phyloP scores from a whole-genome alignment of 2,329 filamentous ascomycete species.

The Zasmidium cellare region DNA sequence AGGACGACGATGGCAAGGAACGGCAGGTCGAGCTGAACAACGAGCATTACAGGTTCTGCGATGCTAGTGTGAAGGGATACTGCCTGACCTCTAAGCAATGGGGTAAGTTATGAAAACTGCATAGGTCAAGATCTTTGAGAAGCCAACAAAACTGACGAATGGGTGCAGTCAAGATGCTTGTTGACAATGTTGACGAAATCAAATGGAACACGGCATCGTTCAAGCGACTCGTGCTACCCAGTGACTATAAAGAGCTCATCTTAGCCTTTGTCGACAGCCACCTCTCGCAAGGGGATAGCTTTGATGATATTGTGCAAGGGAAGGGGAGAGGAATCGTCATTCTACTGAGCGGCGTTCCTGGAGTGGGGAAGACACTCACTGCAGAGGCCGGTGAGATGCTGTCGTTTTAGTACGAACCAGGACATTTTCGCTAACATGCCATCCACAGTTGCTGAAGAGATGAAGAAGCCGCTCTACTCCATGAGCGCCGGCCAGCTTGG shows the following conservation, averaged over 20 bases:
- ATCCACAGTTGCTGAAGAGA: constrained; percentile 28
- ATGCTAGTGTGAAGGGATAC: constrained; percentile 33
- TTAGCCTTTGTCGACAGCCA: constrained; percentile 16
- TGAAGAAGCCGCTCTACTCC: constrained; percentile 44
- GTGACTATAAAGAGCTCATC: constrained; percentile 18
- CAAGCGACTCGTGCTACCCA: constrained; percentile 30
- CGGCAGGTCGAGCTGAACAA: constrained; percentile 7
- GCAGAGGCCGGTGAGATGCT: constrained; percentile 19
- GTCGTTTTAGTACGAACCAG: too few relatives aligned
- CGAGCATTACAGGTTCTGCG: constrained; percentile 25
- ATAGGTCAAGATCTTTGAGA: neutral
- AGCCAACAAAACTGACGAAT: too few relatives aligned
- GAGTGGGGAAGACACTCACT: constrained; percentile 37
- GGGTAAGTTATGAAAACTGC: constrained; percentile 23
- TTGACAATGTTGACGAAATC: constrained; percentile 31
- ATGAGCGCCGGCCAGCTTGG: constrained; percentile 24
- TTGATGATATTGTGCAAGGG: constrained; percentile 36
- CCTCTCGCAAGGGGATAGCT: constrained; percentile 13
- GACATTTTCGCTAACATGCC: neutral
- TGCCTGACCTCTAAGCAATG: constrained; percentile 36
- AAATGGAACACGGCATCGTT: constrained; percentile 34
- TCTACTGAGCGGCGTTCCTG: constrained; percentile 37
- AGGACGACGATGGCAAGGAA: neutral
- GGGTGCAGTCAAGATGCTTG: constrained; percentile 1
- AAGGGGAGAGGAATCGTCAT: constrained; percentile 38